phyloP scores from a whole-genome alignment of 2,329 filamentous ascomycete species.

The Pseudocercospora fuligena region DNA sequence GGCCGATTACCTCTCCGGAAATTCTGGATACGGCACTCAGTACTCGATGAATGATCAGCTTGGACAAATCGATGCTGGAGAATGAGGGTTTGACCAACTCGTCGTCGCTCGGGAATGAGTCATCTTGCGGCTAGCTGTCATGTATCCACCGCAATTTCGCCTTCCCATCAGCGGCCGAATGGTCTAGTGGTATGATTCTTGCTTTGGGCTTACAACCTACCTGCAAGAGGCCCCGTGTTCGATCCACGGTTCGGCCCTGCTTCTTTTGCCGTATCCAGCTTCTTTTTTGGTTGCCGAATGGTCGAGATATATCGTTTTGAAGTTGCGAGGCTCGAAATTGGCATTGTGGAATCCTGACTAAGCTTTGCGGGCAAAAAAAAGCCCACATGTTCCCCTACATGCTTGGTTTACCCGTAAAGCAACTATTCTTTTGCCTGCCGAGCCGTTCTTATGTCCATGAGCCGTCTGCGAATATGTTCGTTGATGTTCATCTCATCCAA shows the following conservation, averaged over 20 bases:
- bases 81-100: too few species aligned
- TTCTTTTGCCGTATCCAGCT: not conserved
- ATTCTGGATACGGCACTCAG: too few species aligned
- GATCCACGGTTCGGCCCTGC: conserved; percentile 2
- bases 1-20: not conserved
- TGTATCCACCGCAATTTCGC: too few species aligned
- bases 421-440: too few species aligned
- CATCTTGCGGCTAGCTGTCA: too few species aligned
- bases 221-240: conserved; percentile 11
- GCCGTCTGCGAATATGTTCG: not conserved
- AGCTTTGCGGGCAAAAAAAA: too few species aligned
- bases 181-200: conserved; percentile 14
- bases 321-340: not conserved
- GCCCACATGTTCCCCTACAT: too few species aligned
- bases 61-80: too few species aligned
- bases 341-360: not conserved
- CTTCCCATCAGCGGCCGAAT: not conserved
- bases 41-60: too few species aligned
- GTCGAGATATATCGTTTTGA: not conserved
- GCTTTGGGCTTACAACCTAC: conserved; percentile 1
- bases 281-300: not conserved
- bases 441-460: not conserved
- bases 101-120: too few species aligned
- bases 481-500: not conserved
- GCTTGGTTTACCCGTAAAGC: too few species aligned